Evolutionary conservation across 2,329 filamentous ascomycete species (phyloP).

Genomic region (Pleoardoris graminearum): DNA sequence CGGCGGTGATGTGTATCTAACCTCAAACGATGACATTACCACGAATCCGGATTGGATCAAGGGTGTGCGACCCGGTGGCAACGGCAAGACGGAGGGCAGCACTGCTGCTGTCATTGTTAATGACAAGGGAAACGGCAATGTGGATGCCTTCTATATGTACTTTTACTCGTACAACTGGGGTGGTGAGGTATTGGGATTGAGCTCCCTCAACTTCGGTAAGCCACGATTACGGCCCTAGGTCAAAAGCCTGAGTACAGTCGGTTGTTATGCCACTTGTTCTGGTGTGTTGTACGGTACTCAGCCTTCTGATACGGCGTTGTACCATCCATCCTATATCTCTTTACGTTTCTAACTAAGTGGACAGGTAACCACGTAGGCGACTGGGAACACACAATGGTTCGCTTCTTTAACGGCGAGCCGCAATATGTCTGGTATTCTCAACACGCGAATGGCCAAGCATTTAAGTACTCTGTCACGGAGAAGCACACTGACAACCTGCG

Average conservation of each 20-base stretch:
- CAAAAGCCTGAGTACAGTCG: too few species aligned
- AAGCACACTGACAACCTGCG: slow-evolving; percentile 56
- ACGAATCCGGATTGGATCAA: slow-evolving; percentile 50
- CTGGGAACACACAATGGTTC: slow-evolving; percentile 70
- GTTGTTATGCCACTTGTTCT: too few species aligned
- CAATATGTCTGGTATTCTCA: slow-evolving; percentile 65
- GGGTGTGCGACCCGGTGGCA: slow-evolving; percentile 57
- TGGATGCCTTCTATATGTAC: slow-evolving; percentile 67
- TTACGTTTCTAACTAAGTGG: not conserved
- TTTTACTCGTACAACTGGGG: slow-evolving; percentile 63
- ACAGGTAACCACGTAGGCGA: slow-evolving; percentile 64
- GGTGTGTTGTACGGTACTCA: too few species aligned
- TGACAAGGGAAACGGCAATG: slow-evolving; percentile 56
- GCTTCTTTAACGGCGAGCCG: slow-evolving; percentile 61
- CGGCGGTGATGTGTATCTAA: slow-evolving; percentile 50
- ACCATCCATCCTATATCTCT: too few species aligned
- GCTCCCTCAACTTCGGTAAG: slow-evolving; percentile 50
- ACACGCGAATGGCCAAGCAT: slow-evolving; percentile 65
- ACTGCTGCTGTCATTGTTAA: slow-evolving; percentile 60
- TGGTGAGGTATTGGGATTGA: slow-evolving; percentile 51
- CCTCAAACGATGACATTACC: slow-evolving; percentile 49
- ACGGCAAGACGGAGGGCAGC: slow-evolving; percentile 56
- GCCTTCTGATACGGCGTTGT: too few species aligned
- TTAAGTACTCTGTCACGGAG: slow-evolving; percentile 57
- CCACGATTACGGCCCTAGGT: not conserved